Evolutionary conservation across 441 rosid species (phyloP).

Genomic region (Croton laevigatus): DNA sequence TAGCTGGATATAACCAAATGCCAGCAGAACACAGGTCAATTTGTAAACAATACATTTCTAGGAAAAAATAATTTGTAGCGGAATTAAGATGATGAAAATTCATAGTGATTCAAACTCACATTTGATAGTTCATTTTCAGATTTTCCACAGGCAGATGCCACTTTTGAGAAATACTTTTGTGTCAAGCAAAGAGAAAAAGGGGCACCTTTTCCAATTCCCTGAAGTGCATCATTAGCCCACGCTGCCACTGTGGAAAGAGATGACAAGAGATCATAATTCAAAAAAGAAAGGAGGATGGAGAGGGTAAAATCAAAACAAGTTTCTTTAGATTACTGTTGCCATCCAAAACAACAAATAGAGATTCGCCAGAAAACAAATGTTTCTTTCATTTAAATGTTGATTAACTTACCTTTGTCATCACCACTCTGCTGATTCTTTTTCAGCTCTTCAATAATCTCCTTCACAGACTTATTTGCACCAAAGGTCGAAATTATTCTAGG

Average conservation of each 20-base stretch:
- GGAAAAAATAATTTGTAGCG: neutral
- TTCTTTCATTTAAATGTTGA: neutral
- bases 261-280: neutral
- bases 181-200: conserved; percentile 84
- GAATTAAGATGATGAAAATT: neutral
- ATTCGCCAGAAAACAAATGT: neutral
- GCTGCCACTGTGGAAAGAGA: conserved; percentile 43
- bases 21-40: conserved; percentile 12
- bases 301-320: neutral
- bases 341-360: neutral
- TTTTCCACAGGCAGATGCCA: conserved; percentile 61
- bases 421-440: conserved; percentile 55
- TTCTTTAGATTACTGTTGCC: neutral
- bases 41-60: neutral
- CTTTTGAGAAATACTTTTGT: conserved; percentile 59
- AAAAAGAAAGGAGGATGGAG: neutral
- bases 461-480: conserved; percentile 53
- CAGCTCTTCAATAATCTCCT: conserved; percentile 69
- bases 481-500: conserved; percentile 75
- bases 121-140: conserved; percentile 46
- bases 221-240: conserved; percentile 83
- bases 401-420: conserved; percentile 57
- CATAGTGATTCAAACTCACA: conserved; percentile 38
- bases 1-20: conserved; percentile 42
- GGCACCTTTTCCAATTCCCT: conserved; percentile 73